These are phyloP conservation scores for Ziziphus jujuba DNA, from an alignment of 306 rosid species.

Conservation along the genomic window DNA sequence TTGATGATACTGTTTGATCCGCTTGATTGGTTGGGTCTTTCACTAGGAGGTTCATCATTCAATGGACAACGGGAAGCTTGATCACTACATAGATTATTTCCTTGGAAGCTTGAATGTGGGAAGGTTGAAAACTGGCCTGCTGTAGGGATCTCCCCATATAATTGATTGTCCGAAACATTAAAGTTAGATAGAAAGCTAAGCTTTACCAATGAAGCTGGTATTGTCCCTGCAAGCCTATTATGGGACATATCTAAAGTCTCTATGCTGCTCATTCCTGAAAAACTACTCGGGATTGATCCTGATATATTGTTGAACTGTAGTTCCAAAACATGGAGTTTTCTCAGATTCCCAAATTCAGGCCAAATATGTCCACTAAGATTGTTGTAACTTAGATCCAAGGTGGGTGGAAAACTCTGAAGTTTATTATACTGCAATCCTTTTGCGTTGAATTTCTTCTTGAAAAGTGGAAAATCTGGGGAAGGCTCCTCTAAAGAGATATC, in stretches of 20 bases:
- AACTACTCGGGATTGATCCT: constrained; percentile 33
- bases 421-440: constrained; percentile 41
- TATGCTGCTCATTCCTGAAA: constrained; percentile 31
- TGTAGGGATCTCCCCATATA: constrained; percentile 37
- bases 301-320: constrained; percentile 35
- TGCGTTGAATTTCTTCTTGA: constrained; percentile 27
- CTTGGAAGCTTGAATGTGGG: constrained; percentile 43
- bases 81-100: constrained; percentile 31
- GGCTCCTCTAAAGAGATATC: constrained; percentile 17
- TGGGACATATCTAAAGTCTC: constrained; percentile 45
- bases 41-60: not conserved
- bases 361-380: constrained; percentile 36
- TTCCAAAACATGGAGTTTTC: constrained; percentile 35
- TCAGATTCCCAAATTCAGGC: constrained; percentile 44
- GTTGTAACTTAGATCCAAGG: constrained; percentile 40
- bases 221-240: constrained; percentile 36
- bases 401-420: constrained; percentile 41
- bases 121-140: constrained; percentile 44
- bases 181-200: constrained; percentile 46
- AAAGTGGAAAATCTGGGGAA: constrained; percentile 35
- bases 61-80: constrained; percentile 17
- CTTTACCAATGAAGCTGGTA: constrained; percentile 26
- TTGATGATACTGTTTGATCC: no score
- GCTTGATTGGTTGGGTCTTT: constrained; percentile 4
- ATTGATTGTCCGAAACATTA: constrained; percentile 39